Evolutionary conservation across 306 rosid genomes (phyloP), one percentile per base, ranked within the genome.

Genomic region (Cicer chorassanicum): DNA sequence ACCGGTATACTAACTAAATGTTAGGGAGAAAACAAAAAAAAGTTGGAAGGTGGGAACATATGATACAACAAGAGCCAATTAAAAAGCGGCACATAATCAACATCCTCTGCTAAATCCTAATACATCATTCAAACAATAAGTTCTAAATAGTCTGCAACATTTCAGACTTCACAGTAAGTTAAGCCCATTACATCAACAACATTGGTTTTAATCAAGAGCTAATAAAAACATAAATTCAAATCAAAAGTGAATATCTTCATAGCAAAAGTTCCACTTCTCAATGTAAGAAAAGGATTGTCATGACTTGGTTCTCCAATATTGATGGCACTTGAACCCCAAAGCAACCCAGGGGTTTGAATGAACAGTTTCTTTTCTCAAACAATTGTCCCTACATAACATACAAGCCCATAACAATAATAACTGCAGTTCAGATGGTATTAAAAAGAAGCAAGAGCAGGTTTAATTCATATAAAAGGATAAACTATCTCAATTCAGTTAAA

Each of bases 101-200:
- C 92, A 89, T 81, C 93, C 85, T 84, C 84, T 68, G 79, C 89
- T 86, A 86, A 79, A 85, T 82, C 93, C 96, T 89, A 89, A 45
- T 90, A 88, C 94, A 90, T 82, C 86, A 84, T 79, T 82, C 87
- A 88, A 81, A 87, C 78, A 87, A 62, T 59, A 80, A 80, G 78
- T 82, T 76, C 85, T 68, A 83, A 82, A 81, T 29, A 86, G 82
- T 88, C 90, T 82, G 83, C 83, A 82, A 85, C 84, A 92, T 81
- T 86, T 44, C 81, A 83, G 85, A 86, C 94, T 74, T 74, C 82
- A 81, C 82, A 82, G 83, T 73, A 87, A 85, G 86, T 86, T 86
- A 87, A 87, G 80, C 92, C 82, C 87, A 92, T 77, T 84, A 92
- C 92, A 92, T 80, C 77, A 90, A 82, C 86, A 85, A 68, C 29